A percentile compares a stretch with the other conserved stretches of the same genome.
Conservation (phyloP, 768 basidiomycete species). For the Podaxis sp. region DNA sequence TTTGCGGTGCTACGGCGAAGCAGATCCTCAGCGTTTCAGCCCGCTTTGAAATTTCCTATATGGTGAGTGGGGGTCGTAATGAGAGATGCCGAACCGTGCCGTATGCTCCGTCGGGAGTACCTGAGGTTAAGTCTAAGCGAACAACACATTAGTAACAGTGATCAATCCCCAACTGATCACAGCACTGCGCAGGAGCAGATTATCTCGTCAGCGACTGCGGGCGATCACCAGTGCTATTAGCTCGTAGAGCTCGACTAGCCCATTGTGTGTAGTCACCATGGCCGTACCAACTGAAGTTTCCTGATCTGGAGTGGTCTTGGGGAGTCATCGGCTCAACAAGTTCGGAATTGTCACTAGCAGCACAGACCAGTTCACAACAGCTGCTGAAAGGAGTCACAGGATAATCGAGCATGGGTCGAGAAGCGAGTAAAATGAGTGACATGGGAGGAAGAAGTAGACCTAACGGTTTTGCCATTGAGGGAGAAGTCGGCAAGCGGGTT, state of each 20-base stretch:
- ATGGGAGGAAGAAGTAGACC: not conserved
- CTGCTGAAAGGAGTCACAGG: not conserved
- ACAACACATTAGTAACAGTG: not conserved
- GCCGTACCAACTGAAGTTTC: not conserved
- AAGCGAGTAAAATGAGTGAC: not conserved
- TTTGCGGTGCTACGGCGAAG: too few species aligned
- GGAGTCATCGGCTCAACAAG: not conserved
- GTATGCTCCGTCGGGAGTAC: not conserved
- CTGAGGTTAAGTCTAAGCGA: constrained; percentile 6
- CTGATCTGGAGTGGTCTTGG: not conserved
- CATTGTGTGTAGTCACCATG: too few species aligned
- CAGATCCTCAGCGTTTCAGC: too few species aligned
- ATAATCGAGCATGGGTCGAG: not conserved
- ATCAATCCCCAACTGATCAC: too few species aligned
- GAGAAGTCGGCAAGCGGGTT: not conserved
- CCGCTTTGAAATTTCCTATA: too few species aligned
- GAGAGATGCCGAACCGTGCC: not conserved
- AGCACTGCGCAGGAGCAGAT: too few species aligned
- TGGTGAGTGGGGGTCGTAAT: not conserved
- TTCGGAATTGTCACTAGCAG: not conserved
- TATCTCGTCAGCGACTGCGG: too few species aligned
- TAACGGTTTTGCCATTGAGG: not conserved
- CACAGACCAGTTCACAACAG: not conserved
- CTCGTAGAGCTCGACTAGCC: too few species aligned
- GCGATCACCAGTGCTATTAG: too few species aligned